Evolutionary conservation across 345 rosid genomes (phyloP).

Genomic region (Odontarrhena argentea): DNA sequence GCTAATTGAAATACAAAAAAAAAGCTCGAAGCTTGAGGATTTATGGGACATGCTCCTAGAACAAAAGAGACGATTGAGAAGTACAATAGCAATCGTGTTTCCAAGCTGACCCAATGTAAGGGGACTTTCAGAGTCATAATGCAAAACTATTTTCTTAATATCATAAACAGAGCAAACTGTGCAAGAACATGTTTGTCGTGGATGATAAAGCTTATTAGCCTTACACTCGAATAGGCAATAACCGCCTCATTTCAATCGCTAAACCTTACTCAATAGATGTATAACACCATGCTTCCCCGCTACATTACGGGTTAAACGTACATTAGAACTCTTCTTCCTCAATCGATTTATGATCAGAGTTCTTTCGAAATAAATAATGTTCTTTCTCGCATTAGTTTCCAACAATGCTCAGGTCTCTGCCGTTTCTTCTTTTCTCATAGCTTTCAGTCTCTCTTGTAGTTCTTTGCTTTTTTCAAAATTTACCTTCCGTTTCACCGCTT

Average conservation of each 20-base stretch:
- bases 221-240: neutral
- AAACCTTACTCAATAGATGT: conserved; percentile 9
- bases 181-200: conserved; percentile 19
- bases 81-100: neutral
- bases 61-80: neutral
- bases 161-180: neutral
- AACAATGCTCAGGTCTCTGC: conserved; percentile 38
- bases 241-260: conserved; percentile 3
- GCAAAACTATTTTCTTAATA: neutral
- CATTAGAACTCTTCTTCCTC: conserved; percentile 4
- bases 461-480: conserved; percentile 67
- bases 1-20: too few species aligned
- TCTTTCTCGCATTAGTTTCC: conserved; percentile 2
- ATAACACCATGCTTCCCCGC: conserved; percentile 1
- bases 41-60: neutral
- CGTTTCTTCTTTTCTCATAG: conserved; percentile 56
- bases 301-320: neutral
- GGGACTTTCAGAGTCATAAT: neutral
- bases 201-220: neutral
- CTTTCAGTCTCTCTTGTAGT: conserved; percentile 54
- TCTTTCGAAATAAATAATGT: neutral
- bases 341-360: neutral
- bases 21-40: too few species aligned
- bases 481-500: conserved; percentile 87
- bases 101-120: neutral